phyloP scores from a whole-genome alignment of 305 asterid genomes.

The Nicotiana rustica region DNA sequence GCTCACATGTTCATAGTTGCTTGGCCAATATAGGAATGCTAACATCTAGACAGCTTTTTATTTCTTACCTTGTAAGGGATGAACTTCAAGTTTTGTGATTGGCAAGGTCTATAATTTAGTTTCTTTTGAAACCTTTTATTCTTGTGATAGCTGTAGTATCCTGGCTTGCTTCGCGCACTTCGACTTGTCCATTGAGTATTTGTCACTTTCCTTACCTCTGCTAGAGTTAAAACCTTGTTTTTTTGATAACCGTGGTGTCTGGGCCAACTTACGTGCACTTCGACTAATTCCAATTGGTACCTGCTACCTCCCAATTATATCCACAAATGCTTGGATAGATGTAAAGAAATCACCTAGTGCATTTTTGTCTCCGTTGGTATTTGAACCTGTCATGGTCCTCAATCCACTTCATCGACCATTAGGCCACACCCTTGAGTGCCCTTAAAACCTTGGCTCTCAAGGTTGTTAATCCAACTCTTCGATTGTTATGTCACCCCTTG shows the following conservation, averaged over 20 bases:
- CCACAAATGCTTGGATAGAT: neutral
- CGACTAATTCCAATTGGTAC: no score
- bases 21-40: constrained; percentile 8
- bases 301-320: no score
- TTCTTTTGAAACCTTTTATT: neutral
- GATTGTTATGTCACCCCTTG: neutral
- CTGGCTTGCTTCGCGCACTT: neutral
- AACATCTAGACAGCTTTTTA: neutral
- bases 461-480: constrained; percentile 12
- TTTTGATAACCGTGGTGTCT: no score
- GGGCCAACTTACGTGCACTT: no score
- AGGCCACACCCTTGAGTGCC: neutral
- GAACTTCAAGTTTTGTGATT: neutral
- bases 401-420: neutral
- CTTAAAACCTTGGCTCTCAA: neutral
- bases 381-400: neutral
- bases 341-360: constrained; percentile 4
- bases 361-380: neutral
- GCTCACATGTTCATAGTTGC: constrained; percentile 28
- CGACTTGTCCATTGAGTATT: neutral
- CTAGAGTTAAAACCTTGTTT: no score
- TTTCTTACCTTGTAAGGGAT: constrained; percentile 7
- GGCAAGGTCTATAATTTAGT: neutral
- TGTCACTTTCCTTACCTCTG: neutral
- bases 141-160: constrained; percentile 5